phyloP scores from a whole-genome alignment of 768 basidiomycete genomes.

The Rubroboletus pulcherrimus region DNA sequence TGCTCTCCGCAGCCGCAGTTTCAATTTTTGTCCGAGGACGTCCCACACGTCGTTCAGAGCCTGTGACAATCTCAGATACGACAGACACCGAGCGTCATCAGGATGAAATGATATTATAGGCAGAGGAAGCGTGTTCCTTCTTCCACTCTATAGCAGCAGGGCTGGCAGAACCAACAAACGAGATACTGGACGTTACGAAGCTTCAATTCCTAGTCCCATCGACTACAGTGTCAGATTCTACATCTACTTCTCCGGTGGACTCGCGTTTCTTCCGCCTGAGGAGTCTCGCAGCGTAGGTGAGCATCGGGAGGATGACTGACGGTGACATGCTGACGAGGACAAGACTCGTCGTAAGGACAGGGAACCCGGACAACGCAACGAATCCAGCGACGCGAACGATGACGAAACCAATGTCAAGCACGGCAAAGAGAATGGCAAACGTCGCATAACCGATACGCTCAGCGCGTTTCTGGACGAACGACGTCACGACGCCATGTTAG shows the following conservation, averaged over 20 bases:
- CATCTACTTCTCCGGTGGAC: not conserved
- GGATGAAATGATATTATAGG: not conserved
- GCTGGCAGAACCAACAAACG: not conserved
- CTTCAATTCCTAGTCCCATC: not conserved
- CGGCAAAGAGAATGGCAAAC: conserved; percentile 14
- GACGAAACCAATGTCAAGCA: conserved; percentile 21
- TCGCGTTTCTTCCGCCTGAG: not conserved
- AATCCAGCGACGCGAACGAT: conserved; percentile 17
- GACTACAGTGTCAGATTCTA: not conserved
- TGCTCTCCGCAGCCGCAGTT: conserved; percentile 10
- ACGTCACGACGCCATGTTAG: not conserved
- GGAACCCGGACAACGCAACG: conserved; percentile 8
- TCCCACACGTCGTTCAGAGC: not conserved
- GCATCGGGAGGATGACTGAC: not conserved
- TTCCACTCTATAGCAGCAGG: not conserved
- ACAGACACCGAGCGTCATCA: not conserved
- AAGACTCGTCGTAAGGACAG: conserved; percentile 10
- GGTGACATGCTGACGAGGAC: conserved; percentile 11
- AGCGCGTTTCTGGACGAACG: conserved; percentile 6
- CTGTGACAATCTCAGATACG: not conserved
- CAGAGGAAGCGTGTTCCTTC: not conserved
- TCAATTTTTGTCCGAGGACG: not conserved
- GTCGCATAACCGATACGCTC: conserved; percentile 11
- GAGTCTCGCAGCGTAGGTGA: not conserved
- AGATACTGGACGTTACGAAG: not conserved